Percentiles rank a stretch among this genome's conserved stretches.
These are phyloP conservation scores for Heritiera littoralis DNA, from an alignment of 345 rosid genomes.

Conservation along the genomic window DNA sequence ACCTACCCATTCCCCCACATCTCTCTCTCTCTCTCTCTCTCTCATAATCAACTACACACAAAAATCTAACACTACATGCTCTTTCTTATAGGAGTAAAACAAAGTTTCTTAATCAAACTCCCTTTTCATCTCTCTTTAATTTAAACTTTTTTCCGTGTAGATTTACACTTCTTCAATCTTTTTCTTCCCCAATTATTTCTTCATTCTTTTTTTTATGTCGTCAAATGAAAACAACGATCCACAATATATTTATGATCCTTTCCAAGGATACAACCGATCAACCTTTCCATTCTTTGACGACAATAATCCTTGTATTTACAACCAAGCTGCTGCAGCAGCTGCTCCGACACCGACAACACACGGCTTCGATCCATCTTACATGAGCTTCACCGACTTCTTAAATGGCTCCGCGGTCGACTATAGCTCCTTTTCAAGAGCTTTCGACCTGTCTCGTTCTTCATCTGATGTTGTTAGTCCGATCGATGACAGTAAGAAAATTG, in stretches of 20 bases:
- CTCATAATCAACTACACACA: background rate
- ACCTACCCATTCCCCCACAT: conserved; percentile 3
- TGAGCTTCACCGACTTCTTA: conserved; percentile 44
- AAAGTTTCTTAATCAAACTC: background rate
- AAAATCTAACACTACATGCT: background rate
- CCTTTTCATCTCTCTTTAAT: background rate
- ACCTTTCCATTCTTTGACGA: conserved; percentile 29
- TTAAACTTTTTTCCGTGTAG: background rate
- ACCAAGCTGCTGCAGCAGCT: background rate
- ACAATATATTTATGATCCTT: conserved; percentile 33
- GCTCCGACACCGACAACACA: background rate
- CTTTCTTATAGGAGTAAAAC: background rate
- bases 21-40: background rate
- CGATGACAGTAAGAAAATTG: conserved; percentile 21
- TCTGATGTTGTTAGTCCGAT: conserved; percentile 35
- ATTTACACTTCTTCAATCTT: background rate
- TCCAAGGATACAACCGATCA: conserved; percentile 23
- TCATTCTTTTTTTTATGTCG: conserved; percentile 18
- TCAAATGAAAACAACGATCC: conserved; percentile 35
- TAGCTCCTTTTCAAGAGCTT: conserved; percentile 33
- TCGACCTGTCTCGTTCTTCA: conserved; percentile 46
- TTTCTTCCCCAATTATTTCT: conserved; percentile 12
- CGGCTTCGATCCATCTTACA: conserved; percentile 27
- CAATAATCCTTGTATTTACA: conserved; percentile 22
- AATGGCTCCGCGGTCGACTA: conserved; percentile 35